Conservation (phyloP, 2,329 filamentous ascomycete species). For the Mycogone perniciosa region DNA sequence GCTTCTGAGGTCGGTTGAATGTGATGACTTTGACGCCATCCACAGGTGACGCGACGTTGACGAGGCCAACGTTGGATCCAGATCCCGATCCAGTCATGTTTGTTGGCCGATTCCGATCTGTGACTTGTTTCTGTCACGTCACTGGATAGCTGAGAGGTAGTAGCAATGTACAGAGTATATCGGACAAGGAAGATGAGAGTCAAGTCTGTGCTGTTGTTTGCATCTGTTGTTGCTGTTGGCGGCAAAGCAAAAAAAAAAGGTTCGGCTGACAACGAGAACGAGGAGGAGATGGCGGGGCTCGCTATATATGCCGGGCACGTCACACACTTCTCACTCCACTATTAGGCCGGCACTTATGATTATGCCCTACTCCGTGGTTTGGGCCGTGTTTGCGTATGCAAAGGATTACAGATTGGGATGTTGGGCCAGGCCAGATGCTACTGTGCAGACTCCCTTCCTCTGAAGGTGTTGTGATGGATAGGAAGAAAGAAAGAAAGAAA, state of each 20-base stretch:
- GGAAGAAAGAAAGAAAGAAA: neutral
- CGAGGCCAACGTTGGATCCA: constrained; percentile 11
- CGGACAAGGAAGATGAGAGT: neutral
- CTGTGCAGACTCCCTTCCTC: too few species aligned
- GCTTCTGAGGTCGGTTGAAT: constrained; percentile 49
- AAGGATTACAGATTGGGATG: neutral
- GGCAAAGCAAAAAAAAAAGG: constrained; percentile 3
- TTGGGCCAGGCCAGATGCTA: neutral
- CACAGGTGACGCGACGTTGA: constrained; percentile 16
- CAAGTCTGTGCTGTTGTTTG: too few species aligned
- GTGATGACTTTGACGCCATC: constrained; percentile 41
- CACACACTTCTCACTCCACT: constrained; percentile 7
- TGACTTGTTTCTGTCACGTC: neutral
- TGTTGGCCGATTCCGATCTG: constrained; percentile 4
- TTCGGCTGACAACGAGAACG: constrained; percentile 1
- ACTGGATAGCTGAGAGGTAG: neutral
- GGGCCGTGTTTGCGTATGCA: neutral
- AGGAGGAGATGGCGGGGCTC: constrained; percentile 3
- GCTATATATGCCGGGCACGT: constrained; percentile 9
- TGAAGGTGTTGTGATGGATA: neutral
- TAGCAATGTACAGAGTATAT: neutral
- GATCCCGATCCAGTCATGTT: constrained; percentile 13
- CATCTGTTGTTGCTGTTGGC: neutral
- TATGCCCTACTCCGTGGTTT: neutral
- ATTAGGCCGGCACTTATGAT: constrained; percentile 1